Conservation (phyloP, 1,284 basidiomycete genomes). For the Pseudozyma hubeiensis region DNA sequence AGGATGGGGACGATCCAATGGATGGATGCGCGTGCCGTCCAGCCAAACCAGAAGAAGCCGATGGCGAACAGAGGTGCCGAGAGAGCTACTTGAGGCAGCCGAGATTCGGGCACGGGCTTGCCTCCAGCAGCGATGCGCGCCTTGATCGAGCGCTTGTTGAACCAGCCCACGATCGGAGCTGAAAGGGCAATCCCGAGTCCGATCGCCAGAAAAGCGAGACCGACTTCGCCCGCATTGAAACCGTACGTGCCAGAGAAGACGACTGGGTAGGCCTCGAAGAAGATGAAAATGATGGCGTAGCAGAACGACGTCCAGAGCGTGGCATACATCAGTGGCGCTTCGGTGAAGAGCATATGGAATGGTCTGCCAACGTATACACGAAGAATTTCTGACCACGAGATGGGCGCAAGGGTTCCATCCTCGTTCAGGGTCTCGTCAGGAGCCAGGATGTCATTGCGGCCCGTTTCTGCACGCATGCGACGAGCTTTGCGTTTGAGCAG, state of each 20-base stretch:
- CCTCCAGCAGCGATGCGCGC: constrained; percentile 27
- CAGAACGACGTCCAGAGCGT: constrained; percentile 44
- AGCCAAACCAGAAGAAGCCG: constrained; percentile 52
- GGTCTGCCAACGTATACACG: constrained; percentile 39
- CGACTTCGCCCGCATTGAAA: constrained; percentile 48
- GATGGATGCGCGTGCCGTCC: constrained; percentile 40
- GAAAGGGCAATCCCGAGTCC: constrained; percentile 43
- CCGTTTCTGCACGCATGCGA: constrained; percentile 11
- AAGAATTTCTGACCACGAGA: constrained; percentile 26
- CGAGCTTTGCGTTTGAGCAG: constrained; percentile 37
- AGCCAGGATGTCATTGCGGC: constrained; percentile 23
- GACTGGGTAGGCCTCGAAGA: constrained; percentile 52
- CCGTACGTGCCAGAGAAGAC: constrained; percentile 47
- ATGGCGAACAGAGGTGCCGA: constrained; percentile 37
- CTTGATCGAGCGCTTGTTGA: constrained; percentile 35
- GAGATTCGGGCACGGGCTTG: constrained; percentile 38
- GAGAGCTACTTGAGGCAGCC: constrained; percentile 31
- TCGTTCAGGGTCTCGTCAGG: constrained; percentile 16
- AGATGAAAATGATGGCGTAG: constrained; percentile 51
- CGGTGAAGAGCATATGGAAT: constrained; percentile 45
- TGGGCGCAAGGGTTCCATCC: constrained; percentile 22
- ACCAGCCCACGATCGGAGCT: constrained; percentile 33
- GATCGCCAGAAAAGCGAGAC: constrained; percentile 44
- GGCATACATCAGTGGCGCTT: constrained; percentile 45
- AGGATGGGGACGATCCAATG: constrained; percentile 51